Base-by-base conservation (phyloP, 2,329 filamentous ascomycete species). In the Fonsecaea erecta region DNA sequence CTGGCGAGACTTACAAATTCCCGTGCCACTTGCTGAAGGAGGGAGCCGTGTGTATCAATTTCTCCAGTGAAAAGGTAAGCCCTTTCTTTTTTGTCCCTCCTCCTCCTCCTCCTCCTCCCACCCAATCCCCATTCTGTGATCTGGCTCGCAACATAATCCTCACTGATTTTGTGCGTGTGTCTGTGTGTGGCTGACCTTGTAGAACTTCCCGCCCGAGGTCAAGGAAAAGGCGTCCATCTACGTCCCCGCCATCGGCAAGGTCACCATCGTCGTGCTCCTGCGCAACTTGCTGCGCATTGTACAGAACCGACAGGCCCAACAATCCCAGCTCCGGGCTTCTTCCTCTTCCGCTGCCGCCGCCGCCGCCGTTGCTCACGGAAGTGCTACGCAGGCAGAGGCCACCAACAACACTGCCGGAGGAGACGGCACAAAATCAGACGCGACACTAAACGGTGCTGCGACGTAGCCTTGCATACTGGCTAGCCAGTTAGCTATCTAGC, bases 11-110 rank as follows among this genome's bases (percentile, higher is more conserved):
- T 66, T 99, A 90, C 85, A 97, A 98, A 82, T 90, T 99, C 28
- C 91, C 93, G 5, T 90, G 89, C 2, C 86, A 91, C 58, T 82
- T 95, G 68, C 83, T 99, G 73, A 87, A 92, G 53, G 91, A 97
- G 63, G 95, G 95, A 54, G 93, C 92, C 32, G 92, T 97, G n/a
- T 99, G 95, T 83, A 93, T 99, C 81, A 99, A 99, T 80, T 98
- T 99, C 77, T 96, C 93, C 7, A 97, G 92, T 58, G 92, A 91
- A 78, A 92, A 93, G 83, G 85, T 86, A 73, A 65, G 78, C 21
- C 16, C 24, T 46, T 34, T 34, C 21, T 12, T 34, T 46, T 34
- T 34, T 7, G 2, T 11, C 6, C 6, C 6, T 26, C 14, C 12
- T 24, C 5, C 21, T 21, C 12, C 24, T 24, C n/a, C 37, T 24